These are phyloP conservation scores for Pichia kluyveri DNA, from an alignment of 805 yeast species.

Conservation along the genomic window DNA sequence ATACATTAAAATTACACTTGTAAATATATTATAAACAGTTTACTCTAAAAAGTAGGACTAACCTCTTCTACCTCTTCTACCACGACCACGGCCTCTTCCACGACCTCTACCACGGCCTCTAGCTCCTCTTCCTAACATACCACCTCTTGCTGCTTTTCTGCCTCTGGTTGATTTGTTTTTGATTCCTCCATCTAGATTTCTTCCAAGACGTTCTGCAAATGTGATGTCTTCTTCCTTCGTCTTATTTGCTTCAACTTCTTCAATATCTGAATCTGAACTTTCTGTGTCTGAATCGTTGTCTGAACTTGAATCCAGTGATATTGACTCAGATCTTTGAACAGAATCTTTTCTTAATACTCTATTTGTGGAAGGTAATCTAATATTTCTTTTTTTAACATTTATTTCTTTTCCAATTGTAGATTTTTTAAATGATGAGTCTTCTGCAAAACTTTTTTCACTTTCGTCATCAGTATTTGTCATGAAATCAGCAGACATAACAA, in stretches of 20 bases:
- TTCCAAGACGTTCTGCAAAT: background rate
- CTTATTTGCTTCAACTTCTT: background rate
- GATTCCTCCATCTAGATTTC: background rate
- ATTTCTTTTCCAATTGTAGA: background rate
- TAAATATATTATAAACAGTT: too few relatives aligned
- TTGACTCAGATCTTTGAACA: background rate
- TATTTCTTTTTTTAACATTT: background rate
- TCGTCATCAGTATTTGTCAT: slow-evolving; percentile 5
- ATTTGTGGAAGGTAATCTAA: background rate
- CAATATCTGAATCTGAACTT: background rate
- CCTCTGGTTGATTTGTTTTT: background rate
- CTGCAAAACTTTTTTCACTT: background rate
- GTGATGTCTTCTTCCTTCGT: background rate
- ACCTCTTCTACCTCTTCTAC: background rate
- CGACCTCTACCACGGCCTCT: slow-evolving; percentile 1
- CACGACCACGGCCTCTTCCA: background rate
- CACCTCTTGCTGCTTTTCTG: background rate
- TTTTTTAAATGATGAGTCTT: background rate
- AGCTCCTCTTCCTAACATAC: slow-evolving; percentile 1
- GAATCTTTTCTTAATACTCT: background rate
- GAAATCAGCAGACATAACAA: background rate
- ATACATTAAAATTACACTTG: too few relatives aligned
- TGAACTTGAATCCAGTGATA: too few relatives aligned
- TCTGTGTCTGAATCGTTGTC: too few relatives aligned
- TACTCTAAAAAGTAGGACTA: too few relatives aligned